Base-by-base conservation (phyloP, 768 basidiomycete genomes). In the Lactarius sanguifluus region DNA sequence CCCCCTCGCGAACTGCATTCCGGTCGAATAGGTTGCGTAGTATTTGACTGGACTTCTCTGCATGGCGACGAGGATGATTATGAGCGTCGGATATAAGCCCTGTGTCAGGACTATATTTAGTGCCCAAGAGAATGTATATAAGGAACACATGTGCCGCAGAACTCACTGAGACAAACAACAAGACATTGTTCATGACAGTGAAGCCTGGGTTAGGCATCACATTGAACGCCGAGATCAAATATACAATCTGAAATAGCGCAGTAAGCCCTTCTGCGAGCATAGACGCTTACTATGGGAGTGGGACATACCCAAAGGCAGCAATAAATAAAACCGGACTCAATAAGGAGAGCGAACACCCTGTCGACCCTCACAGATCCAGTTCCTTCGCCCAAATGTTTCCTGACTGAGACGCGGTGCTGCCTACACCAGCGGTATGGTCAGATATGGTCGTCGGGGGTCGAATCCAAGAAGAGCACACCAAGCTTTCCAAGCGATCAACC, bases 41-140 rank as follows among this genome's bases (percentile, higher is more conserved):
- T 54, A n/a, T 25, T 66, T 47, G 18, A 66, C 57, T 3, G 65
- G 65, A 40, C 65, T 66, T 50, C 58, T 66, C 65, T 66, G 65
- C n/a, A 32, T n/a, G 40, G 56, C 57, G 38, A 66, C 61, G 9
- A 66, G 61, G 23, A 62, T 50, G 30, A 66, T 40, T 28, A 66
- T 66, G 57, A 62, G 38, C 45, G 57, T 66, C 28, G 65, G 65
- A 54, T 66, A 62, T 18, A 45, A 4, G 15, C 61, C 65, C 65
- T 66, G 43, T n/a, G 7, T 5, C 10, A 7, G 16, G 4, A 25
- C 18, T 32, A 20, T 25, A 62, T 57, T 41, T 8, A 66, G 55
- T 41, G n/a, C 38, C 28, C 3, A 20, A 18, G 20, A 10, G 3
- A 40, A 25, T 45, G n/a, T 12, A 8, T 32, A 41, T 2, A 36